Conservation (phyloP, 2,329 filamentous ascomycete genomes). For the Aspergillus aculeatinus region DNA sequence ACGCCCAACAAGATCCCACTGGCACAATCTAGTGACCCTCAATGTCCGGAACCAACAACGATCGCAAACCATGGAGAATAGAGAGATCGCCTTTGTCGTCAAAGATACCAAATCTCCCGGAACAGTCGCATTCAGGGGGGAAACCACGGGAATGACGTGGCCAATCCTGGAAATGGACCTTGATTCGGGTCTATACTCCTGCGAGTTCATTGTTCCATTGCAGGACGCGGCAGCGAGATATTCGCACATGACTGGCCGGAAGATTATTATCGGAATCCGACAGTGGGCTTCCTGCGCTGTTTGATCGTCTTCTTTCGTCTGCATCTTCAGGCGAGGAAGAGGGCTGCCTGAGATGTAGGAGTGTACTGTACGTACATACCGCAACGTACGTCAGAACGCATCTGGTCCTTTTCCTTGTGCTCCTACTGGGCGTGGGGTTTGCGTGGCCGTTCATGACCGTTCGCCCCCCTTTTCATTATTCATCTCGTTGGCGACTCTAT, state of each 20-base stretch:
- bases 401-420: not conserved
- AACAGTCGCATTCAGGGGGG: not conserved
- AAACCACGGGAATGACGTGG: not conserved
- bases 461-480: not conserved
- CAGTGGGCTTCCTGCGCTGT: not conserved
- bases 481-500: not conserved
- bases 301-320: not conserved
- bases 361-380: too few relatives aligned
- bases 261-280: not conserved
- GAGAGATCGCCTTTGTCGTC: too few relatives aligned
- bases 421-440: not conserved
- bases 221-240: not conserved
- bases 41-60: too few relatives aligned
- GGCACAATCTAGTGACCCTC: too few relatives aligned
- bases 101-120: not conserved
- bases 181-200: not conserved
- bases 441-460: not conserved
- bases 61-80: too few relatives aligned
- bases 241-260: not conserved
- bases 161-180: not conserved
- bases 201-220: not conserved
- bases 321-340: not conserved
- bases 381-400: constrained; percentile 1
- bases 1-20: too few relatives aligned
- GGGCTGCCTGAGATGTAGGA: not conserved